Base-by-base conservation (phyloP, 306 rosid species). In the Trifolium fragiferum region DNA sequence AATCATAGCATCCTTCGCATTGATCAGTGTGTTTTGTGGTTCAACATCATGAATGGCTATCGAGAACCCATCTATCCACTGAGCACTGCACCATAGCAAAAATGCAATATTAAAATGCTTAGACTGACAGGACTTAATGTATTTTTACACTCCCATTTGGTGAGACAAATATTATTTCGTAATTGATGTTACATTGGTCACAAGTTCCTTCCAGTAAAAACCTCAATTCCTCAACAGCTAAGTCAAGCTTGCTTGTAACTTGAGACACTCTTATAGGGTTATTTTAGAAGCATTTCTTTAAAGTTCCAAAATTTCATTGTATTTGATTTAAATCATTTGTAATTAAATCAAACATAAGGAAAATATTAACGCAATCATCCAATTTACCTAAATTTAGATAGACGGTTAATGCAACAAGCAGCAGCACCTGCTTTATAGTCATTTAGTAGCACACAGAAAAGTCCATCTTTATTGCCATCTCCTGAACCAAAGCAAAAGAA, bases 1-100 rank as follows among this genome's bases (percentile, higher is more conserved):
- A 61, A 93, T 87, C 72, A 85, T 82, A 82, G 84, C 77, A 59
- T 87, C 89, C 76, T 85, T 93, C 87, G 74, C 78, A 4, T 77
- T 59, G 20, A 82, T 76, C 86, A 93, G 80, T 37, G 35, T 49
- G 70, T 82, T 76, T 79, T 89, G 90, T 14, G 96, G 95, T 78
- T 93, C 93, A 60, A 93, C 98, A 83, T 93, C 98, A 63, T 91
- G 93, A 77, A 93, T 89, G 68, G 96, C 98, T 75, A 93, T 90
- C 15, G 98, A 83, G 88, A 93, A 93, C 66, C 98, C 98, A 73
- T 87, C 98, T 53, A 93, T 90, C 98, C 98, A 93, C 30, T 91
- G 90, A 5, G 98, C 98, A 89, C 98, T 93, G 86, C 87, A 82
- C 76, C 63, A 70, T 43, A 77, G 75, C 21, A 75, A 68, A 53